Evolutionary conservation across 768 basidiomycete species (phyloP), one percentile per base, ranked within the genome.

Genomic region (Lactarius psammicola): DNA sequence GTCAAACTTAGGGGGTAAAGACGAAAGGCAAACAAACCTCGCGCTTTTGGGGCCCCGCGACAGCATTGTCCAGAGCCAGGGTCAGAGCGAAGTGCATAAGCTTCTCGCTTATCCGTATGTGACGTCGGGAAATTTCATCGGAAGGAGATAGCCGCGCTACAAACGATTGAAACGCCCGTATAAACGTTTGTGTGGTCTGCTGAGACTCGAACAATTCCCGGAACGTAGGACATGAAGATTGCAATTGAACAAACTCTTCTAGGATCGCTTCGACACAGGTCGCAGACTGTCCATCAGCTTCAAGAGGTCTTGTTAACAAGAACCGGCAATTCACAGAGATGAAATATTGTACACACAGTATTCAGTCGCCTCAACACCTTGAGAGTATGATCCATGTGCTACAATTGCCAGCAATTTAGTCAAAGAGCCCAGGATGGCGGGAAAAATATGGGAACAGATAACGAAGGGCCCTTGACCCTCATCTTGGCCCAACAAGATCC

Each of bases 131-230:
- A 31, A 85, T 74, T 23, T 75, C 75, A 1, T 71, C 46, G 0
- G 76, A 72, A n/a, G 72, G 66, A 0, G 80, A 71, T 0, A 87
- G 71, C 55, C 78, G 79, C 10, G 75, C 69, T 0, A 85, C 80
- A 72, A 88, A 89, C 3, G 77, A 70, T 69, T 82, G 83, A 73
- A 86, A 87, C 26, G 84, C 84, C 30, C 87, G 83, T 9, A 92
- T 78, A 67, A 91, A 90, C 10, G 85, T 67, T 62, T 87, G 85
- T 0, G 87, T 88, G 11, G 83, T 84, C 62, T 84, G 86, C 62
- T 89, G 87, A 0, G 88, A 90, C 69, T 81, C 85, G 76, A 94
- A 93, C 1, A 88, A 73, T 62, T 87, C 82, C 15, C 89, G 85
- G 75, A 94, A 93, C 0, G 85, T 83, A 0, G 81, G 72, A 67